Evolutionary conservation across 2,329 filamentous ascomycete species (phyloP), one percentile per base, ranked within the genome.

Genomic region (Aspergillus sp.): DNA sequence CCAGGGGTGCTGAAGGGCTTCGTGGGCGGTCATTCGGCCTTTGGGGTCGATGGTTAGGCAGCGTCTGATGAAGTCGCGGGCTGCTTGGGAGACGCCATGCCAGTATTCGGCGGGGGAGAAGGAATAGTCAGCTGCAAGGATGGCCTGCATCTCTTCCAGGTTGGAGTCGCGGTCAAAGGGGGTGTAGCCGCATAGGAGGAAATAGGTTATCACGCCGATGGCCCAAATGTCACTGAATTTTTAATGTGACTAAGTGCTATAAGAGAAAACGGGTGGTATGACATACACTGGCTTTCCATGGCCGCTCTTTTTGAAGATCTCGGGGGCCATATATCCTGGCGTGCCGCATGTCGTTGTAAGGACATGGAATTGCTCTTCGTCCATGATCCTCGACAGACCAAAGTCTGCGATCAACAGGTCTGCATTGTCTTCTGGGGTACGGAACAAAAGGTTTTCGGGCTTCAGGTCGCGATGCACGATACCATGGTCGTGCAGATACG

Each of bases 61-160:
- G 54, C 83, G 80, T 58, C 85, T 83, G 72, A 98, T 95, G 70
- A 98, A 98, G 58, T 95, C 87, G 61, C 94, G 87, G 38, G 91
- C 88, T 43, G 83, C 80, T 45, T 84, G 78, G 20, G 89, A 95
- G 53, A 98, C 91, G 51, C 88, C 89, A 53, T 90, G 86, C 93
- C 93, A 98, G 77, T 97, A 97, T 67, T 96, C 91, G 52, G 88
- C 73, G 1, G 93, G 93, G 3, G 88, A 91, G 70, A 97, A 98
- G 63, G 83, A 87, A 76, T 97, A 98, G 74, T 97, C 91, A 50
- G 93, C 93, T 53, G 90, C 87, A 48, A 97, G 82, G 65, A 98
- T 98, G 59, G 93, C 93, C 74, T 97, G 91, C 91, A 98, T 97
- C 74, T 98, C 93, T 74, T 98, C 93, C 63, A 97, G 84, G 71